Conservation (phyloP, 352 stramenopile genomes). For the Phytophthora quininea region DNA sequence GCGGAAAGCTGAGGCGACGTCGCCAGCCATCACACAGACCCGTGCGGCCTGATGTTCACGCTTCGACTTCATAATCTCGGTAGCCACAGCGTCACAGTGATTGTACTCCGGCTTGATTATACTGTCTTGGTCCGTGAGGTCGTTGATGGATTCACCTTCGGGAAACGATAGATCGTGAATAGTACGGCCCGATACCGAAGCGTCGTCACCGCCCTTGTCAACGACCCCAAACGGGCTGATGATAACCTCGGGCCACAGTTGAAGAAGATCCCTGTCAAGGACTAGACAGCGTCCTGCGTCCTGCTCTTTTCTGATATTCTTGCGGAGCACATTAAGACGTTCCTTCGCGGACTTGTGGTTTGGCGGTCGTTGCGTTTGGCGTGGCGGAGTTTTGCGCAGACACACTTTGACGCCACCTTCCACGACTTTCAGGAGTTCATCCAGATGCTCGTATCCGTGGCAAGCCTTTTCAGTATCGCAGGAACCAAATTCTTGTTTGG, state of each 20-base stretch:
- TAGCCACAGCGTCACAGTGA: constrained; percentile 20
- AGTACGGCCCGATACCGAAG: background rate
- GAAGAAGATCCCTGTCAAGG: constrained; percentile 22
- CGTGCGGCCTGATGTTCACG: background rate
- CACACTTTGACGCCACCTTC: constrained; percentile 7
- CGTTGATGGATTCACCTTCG: constrained; percentile 15
- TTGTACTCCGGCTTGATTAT: constrained; percentile 18
- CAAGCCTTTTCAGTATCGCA: constrained; percentile 4
- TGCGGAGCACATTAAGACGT: constrained; percentile 19
- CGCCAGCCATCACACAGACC: constrained; percentile 11
- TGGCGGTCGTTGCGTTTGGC: constrained; percentile 4
- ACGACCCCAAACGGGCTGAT: constrained; percentile 24
- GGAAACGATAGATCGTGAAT: constrained; percentile 27
- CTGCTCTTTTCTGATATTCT: constrained; percentile 31
- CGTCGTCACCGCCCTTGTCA: constrained; percentile 8
- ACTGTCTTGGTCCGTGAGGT: constrained; percentile 22
- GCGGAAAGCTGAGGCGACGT: constrained; percentile 15
- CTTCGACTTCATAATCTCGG: constrained; percentile 13
- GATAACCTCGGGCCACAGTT: constrained; percentile 19
- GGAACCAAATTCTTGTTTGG: constrained; percentile 19
- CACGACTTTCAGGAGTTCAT: constrained; percentile 2
- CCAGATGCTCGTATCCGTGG: constrained; percentile 13
- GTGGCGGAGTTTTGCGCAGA: background rate
- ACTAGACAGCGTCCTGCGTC: constrained; percentile 19
- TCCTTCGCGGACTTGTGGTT: constrained; percentile 16